Base-by-base conservation (phyloP, 1,284 basidiomycete genomes). In the Porodaedalea pini region DNA sequence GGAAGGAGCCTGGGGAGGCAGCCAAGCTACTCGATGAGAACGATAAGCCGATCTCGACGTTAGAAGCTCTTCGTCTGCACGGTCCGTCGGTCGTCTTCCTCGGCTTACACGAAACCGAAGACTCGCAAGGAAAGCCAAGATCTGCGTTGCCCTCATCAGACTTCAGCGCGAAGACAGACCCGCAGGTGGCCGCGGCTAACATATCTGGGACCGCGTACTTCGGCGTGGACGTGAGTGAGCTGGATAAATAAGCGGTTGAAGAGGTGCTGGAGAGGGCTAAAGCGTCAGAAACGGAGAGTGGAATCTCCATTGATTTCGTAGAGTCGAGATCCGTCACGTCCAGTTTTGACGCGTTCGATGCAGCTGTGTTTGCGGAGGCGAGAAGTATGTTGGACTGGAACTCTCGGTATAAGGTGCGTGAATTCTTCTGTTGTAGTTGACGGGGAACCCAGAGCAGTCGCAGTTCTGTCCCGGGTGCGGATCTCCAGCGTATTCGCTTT, bases 381-480 rank as follows among this genome's bases (percentile, higher is more conserved):
- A 76, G 91, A 60, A 89, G 87, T 53, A 76, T 96, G 78, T 76
- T 88, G 5, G 94, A 96, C 68, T 96, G 94, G 94, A 95, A 95
- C 68, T 75, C 75, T 50, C 77, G 92, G 56, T 94, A 94, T 69
- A 90, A 86, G 76, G 90, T 85, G 63, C 41, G 70, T 15, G 19
- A 34, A 34, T 6, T 34, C 13, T 13, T 6, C 32, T 34, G 7
- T 34, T 13, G 6, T 6, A 13, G 32, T 34, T 34, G 32, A 34
- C 32, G 6, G 13, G 13, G 32, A 6, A 34, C 32, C 6, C 32
- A 6, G 6, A 34, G 44, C 58, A 5, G 29, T 10, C 27, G 21
- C 65, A 92, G 86, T 97, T 90, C 73, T 99, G 96, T 68, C 81
- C 94, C 1, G 86, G 82, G 0, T 98, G 96, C 70, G 92, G 94